A percentile compares a stretch with the other conserved stretches of the same genome.
phyloP scores from a whole-genome alignment of 2,329 filamentous ascomycete species.

The Trematosphaeria pertusa region DNA sequence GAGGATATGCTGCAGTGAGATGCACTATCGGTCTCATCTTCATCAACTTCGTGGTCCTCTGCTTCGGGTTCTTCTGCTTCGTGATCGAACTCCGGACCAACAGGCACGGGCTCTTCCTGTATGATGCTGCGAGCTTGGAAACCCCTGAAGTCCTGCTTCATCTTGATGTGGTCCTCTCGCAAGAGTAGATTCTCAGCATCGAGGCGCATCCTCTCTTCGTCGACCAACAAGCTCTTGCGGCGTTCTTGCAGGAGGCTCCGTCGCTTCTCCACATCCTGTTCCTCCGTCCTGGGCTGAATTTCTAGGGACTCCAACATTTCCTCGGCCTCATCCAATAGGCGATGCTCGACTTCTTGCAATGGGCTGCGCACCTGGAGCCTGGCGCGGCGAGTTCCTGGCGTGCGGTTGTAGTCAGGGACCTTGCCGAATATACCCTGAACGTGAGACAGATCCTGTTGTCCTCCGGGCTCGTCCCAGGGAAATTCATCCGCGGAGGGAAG shows the following conservation, averaged over 20 bases:
- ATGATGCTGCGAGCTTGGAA: not conserved
- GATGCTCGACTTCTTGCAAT: conserved; percentile 28
- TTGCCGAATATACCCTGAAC: too few species aligned
- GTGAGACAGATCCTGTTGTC: too few species aligned
- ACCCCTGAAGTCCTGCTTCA: conserved; percentile 12
- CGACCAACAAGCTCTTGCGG: conserved; percentile 1
- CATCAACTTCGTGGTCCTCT: too few species aligned
- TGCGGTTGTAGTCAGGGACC: too few species aligned
- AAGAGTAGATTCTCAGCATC: conserved; percentile 16
- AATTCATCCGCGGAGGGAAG: too few species aligned
- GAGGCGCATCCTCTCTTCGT: conserved; percentile 15
- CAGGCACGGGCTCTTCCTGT: conserved; percentile 4
- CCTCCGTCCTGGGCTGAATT: not conserved
- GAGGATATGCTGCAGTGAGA: conserved; percentile 15
- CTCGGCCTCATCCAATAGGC: conserved; percentile 28
- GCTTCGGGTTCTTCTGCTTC: too few species aligned
- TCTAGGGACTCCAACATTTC: conserved; percentile 8
- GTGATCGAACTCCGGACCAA: too few species aligned
- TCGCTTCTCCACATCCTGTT: conserved; percentile 16
- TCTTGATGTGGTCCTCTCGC: conserved; percentile 15
- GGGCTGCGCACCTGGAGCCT: conserved; percentile 24
- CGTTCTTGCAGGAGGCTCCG: not conserved
- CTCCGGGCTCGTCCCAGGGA: too few species aligned
- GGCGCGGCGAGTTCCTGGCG: too few species aligned
- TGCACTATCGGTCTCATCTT: conserved; percentile 15